These are phyloP conservation scores for Nannizziopsis arthrosporioides DNA, from an alignment of 2,329 filamentous ascomycete species.

Conservation along the genomic window DNA sequence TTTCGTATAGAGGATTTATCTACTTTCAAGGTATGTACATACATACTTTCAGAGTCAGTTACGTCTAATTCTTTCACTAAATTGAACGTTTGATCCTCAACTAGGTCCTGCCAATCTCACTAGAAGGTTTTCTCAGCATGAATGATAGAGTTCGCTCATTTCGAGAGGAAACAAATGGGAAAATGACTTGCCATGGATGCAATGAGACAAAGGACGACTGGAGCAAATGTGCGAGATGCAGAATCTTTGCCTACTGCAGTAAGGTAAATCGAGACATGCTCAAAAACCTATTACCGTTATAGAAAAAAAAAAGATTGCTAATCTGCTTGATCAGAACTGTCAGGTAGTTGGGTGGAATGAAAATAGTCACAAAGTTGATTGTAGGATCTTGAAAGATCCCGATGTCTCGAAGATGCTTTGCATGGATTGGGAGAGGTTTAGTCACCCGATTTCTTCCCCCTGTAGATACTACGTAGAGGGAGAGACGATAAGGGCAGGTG, in stretches of 20 bases:
- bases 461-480: too few species aligned
- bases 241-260: not conserved
- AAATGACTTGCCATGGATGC: constrained; percentile 1
- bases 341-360: not conserved
- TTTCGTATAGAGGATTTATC: not conserved
- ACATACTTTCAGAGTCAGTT: not conserved
- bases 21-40: not conserved
- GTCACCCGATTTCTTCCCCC: not conserved
- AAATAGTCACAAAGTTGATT: not conserved
- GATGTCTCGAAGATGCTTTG: not conserved
- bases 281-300: not conserved
- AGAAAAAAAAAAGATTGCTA: not conserved
- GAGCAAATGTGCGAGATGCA: not conserved
- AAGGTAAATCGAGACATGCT: not conserved
- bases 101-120: not conserved
- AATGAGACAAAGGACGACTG: not conserved
- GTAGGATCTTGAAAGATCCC: not conserved
- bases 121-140: not conserved
- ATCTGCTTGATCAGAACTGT: not conserved
- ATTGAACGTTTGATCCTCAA: not conserved
- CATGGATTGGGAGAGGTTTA: not conserved
- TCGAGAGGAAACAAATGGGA: not conserved
- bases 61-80: not conserved
- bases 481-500: too few species aligned
- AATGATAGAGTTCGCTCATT: not conserved